Evolutionary conservation across 805 yeast genomes (phyloP), one percentile per base, ranked within the genome.

Genomic region (Schizosaccharomyces lindneri): DNA sequence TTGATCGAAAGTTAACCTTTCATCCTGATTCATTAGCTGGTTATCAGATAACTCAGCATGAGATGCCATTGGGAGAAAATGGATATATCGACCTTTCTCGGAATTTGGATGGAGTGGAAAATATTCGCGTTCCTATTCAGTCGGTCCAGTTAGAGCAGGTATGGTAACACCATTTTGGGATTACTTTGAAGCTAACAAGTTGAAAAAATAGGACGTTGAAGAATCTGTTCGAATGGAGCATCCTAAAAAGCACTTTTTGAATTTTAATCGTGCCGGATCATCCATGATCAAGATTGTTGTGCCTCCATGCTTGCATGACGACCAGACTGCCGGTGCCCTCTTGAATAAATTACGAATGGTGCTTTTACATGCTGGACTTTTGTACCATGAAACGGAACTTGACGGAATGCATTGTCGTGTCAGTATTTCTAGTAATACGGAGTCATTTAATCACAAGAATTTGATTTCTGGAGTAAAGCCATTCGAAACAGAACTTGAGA

Each of bases 391-490:
- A 66, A 75, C 93, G 68, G 97, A 93, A 68, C 81, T 88, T 0
- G 98, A 97, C 6, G 93, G 97, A 0, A 84, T 93, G 78, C 77
- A 98, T 67, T 93, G 90, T 4, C 98, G 93, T 68, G 97, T 87
- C 9, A 93, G 93, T 65, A 78, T 93, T n/a, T 85, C 94, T 31
- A 81, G 89, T 5, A 2, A 24, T 36, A 9, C 41, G 11, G 41
- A 3, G 15, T 11, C 41, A 36, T 36, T 15, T 9, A 9, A 36
- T 13, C 41, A 36, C 4, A 36, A 36, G 41, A 36, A 36, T 36
- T 9, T 36, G 13, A 36, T 19, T 27, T n/a, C 39, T 55, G 29
- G 32, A 2, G 24, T n/a, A 6, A 24, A 55, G 19, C 21, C 31
- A 32, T 43, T 24, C n/a, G 5, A n/a, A 17, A 21, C n/a, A n/a